A percentile compares a stretch with the other conserved stretches of the same genome.
Conservation (phyloP, 2,329 filamentous ascomycete species). For the Phaeoacremonium minimum region DNA sequence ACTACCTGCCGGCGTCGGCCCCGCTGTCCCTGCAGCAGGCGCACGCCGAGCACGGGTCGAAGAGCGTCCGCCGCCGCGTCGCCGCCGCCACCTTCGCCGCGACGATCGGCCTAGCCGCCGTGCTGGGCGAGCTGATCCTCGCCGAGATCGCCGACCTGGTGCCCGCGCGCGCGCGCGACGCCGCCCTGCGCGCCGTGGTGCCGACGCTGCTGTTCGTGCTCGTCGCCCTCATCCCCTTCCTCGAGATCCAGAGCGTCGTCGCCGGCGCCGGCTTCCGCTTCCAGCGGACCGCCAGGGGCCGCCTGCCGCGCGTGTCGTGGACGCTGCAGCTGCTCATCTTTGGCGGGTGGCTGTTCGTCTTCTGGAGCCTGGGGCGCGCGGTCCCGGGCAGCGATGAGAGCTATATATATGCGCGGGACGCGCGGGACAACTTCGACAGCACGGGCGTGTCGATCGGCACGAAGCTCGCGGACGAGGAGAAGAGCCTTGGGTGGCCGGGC, state of each 20-base stretch:
- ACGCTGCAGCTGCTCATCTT: conserved; percentile 59
- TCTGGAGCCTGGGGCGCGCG: conserved; percentile 71
- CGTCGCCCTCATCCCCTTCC: conserved; percentile 70
- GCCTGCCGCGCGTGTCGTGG: conserved; percentile 59
- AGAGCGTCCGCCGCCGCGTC: conserved; percentile 43
- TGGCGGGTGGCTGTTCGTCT: conserved; percentile 63
- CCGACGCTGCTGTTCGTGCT: conserved; percentile 68
- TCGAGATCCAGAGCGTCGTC: conserved; percentile 69
- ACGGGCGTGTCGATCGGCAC: conserved; percentile 20
- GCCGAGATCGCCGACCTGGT: conserved; percentile 78
- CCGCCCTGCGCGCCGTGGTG: conserved; percentile 67
- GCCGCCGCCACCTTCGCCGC: conserved; percentile 67
- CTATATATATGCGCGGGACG: conserved; percentile 15
- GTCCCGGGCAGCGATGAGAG: conserved; percentile 29
- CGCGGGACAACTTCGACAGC: conserved; percentile 22
- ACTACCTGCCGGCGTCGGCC: conserved; percentile 59
- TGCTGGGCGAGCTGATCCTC: conserved; percentile 75
- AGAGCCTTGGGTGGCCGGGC: conserved; percentile 7
- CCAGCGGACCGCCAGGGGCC: conserved; percentile 50
- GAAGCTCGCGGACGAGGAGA: conserved; percentile 9
- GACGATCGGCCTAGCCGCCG: conserved; percentile 72
- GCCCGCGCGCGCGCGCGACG: conserved; percentile 60
- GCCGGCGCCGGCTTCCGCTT: conserved; percentile 58
- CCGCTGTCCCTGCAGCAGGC: conserved; percentile 53
- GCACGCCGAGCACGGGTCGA: conserved; percentile 53